phyloP scores from a whole-genome alignment of 805 yeast species.

The Barnettozyma pratensis region DNA sequence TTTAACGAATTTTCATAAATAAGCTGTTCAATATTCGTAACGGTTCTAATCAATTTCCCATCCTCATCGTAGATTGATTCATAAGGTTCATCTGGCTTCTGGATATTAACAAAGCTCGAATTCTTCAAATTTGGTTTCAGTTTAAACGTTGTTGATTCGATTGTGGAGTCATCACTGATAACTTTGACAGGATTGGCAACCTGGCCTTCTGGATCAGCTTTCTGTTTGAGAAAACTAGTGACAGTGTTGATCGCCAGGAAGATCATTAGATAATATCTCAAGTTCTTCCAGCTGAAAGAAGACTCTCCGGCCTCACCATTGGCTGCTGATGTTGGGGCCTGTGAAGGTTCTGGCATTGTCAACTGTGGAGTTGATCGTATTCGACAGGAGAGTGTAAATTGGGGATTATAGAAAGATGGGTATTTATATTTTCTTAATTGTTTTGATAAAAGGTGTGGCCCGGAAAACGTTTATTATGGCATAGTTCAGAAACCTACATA shows the following conservation, averaged over 20 bases:
- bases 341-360: too few species aligned
- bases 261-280: conserved; percentile 10
- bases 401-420: too few species aligned
- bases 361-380: too few species aligned
- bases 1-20: conserved; percentile 22
- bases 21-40: conserved; percentile 17
- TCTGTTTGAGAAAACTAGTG: conserved; percentile 2
- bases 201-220: background rate
- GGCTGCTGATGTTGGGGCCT: background rate
- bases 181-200: background rate
- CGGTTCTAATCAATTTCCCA: conserved; percentile 9
- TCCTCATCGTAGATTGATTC: conserved; percentile 3
- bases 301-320: background rate
- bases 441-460: background rate
- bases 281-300: background rate
- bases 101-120: conserved; percentile 9
- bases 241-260: conserved; percentile 11
- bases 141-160: background rate
- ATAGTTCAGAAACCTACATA: too few species aligned
- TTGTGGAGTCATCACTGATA: too few species aligned
- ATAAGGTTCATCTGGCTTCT: conserved; percentile 12
- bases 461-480: too few species aligned
- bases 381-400: too few species aligned
- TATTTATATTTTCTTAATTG: too few species aligned
- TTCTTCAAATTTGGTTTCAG: conserved; percentile 11